Base-by-base conservation (phyloP, 805 yeast species). In the Wickerhamiella brachini region DNA sequence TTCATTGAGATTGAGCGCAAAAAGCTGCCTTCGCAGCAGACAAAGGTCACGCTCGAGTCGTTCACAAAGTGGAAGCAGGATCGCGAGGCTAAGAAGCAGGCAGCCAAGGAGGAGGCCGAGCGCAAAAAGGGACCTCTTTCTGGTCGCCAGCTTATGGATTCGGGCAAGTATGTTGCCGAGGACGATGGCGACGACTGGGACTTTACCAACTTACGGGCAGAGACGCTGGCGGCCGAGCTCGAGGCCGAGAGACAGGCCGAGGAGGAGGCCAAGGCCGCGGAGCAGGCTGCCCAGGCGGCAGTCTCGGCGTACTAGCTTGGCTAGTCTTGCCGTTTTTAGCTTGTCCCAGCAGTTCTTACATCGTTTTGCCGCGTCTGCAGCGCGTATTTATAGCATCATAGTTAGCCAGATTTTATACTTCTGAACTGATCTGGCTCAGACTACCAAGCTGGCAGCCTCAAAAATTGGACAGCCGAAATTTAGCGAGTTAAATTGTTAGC, bases 1-100 rank as follows among this genome's bases (percentile, higher is more conserved):
- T 93, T 93, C 65, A 77, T 93, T 57, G 98, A 94, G 65, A 80
- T 90, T 52, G 98, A 89, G 69, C 82, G 97, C 70, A 83, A 79
- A 55, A 81, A 80, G 65, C 72, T 93, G 63, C 95, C 94, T 61
- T 75, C 73, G 65, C 75, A 73, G 34, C 62, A 65, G 49, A 90
- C 97, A 1, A 97, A 97, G 31, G 87, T 94, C 55, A 89, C 94
- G 1, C 70, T 79, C 23, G 88, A 83, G 53, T 66, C 89, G 15
- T 93, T 93, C 66, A 75, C 75, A 31, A 76, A 76, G 61, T 93
- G 98, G 97, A 88, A 89, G 69, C 64, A 69, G 57, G 77, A 79
- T 54, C 88, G 87, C 59, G 69, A 70, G 54, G 76, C 76, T 53
- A 76, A 77, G 65, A 81, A 74, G 68, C 68, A 58, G 47, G 41